These are phyloP conservation scores for Populus tomentosa DNA, from an alignment of 441 rosid species.

Conservation along the genomic window DNA sequence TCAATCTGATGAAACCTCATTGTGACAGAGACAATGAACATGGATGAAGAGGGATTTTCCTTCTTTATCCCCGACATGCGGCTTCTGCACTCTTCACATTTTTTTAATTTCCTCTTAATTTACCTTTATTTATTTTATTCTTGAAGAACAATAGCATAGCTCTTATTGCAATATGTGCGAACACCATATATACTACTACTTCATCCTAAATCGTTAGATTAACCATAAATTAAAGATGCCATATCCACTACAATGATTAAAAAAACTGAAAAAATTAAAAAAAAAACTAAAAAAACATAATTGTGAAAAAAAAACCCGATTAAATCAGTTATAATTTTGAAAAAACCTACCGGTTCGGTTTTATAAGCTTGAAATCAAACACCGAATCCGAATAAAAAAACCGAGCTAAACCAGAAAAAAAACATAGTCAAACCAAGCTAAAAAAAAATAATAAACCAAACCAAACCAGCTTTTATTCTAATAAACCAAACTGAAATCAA, in stretches of 20 bases:
- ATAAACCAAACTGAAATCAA: no score
- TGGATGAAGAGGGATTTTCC: slow-evolving; percentile 24
- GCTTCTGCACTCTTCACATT: slow-evolving; percentile 26
- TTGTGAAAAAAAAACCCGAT: no score
- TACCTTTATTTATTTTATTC: not conserved
- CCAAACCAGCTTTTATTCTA: no score
- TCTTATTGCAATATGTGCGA: not conserved
- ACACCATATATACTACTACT: slow-evolving; percentile 11
- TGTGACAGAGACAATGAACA: slow-evolving; percentile 39
- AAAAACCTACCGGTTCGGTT: no score
- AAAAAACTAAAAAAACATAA: no score
- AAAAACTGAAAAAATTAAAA: no score
- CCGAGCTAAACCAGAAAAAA: no score
- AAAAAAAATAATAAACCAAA: no score
- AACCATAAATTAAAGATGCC: slow-evolving; percentile 6
- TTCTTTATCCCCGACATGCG: slow-evolving; percentile 29
- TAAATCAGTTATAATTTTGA: no score
- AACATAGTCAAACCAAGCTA: no score
- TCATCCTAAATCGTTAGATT: slow-evolving; percentile 14
- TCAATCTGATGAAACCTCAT: slow-evolving; percentile 29
- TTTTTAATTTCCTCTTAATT: not conserved
- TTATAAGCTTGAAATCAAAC: no score
- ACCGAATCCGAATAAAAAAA: no score
- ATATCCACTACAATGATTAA: not conserved
- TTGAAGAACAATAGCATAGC: not conserved